Conservation (phyloP, 805 yeast species). For the Wickerhamiella bombiphila region DNA sequence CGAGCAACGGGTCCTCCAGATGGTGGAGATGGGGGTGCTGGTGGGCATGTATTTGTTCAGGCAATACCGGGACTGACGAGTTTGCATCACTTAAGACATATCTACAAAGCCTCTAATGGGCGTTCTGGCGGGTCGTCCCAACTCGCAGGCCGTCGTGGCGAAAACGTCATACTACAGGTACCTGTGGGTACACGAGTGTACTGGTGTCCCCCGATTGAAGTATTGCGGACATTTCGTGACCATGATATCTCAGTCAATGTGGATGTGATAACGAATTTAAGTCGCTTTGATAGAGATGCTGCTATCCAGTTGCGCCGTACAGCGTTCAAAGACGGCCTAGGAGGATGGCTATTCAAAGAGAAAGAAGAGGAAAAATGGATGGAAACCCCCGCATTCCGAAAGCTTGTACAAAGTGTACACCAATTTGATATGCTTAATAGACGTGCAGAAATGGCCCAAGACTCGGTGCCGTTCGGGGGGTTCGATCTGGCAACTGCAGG, state of each 20-base stretch:
- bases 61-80: slow-evolving; percentile 62
- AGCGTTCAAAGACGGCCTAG: slow-evolving; percentile 47
- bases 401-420: slow-evolving; percentile 47
- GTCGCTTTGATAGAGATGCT: slow-evolving; percentile 13
- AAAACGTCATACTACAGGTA: slow-evolving; percentile 63
- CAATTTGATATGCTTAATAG: slow-evolving; percentile 47
- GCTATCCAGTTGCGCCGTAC: slow-evolving; percentile 45
- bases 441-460: slow-evolving; percentile 43
- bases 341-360: slow-evolving; percentile 80
- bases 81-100: slow-evolving; percentile 50
- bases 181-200: slow-evolving; percentile 82
- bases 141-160: slow-evolving; percentile 75
- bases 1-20: slow-evolving; percentile 85
- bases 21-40: slow-evolving; percentile 98
- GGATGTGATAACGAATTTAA: slow-evolving; percentile 13
- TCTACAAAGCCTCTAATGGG: slow-evolving; percentile 63
- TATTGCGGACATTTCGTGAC: slow-evolving; percentile 14
- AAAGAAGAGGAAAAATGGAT: slow-evolving; percentile 56
- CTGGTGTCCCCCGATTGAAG: slow-evolving; percentile 33
- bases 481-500: slow-evolving; percentile 50
- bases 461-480: slow-evolving; percentile 70
- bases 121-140: slow-evolving; percentile 57
- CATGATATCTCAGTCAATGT: slow-evolving; percentile 10
- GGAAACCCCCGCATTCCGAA: slow-evolving; percentile 49
- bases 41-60: slow-evolving; percentile 75